phyloP scores from a whole-genome alignment of 495 filamentous ascomycete species.

The Parmelia sp. region DNA sequence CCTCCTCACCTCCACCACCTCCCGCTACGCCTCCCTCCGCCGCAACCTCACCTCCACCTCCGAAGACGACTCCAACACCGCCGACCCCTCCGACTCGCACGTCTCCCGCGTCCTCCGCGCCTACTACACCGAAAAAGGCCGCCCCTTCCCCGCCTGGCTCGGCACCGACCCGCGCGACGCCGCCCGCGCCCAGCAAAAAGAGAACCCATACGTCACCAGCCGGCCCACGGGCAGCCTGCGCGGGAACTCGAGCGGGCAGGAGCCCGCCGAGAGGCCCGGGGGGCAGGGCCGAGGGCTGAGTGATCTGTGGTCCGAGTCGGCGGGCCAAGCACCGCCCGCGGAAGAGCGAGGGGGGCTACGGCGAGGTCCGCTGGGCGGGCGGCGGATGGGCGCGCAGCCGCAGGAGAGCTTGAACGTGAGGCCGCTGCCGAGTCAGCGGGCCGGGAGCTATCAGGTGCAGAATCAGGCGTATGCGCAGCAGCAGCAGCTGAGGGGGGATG shows the following conservation, averaged over 20 bases:
- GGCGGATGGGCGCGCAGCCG: constrained; percentile 25
- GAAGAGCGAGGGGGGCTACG: constrained; percentile 52
- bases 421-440: constrained; percentile 63
- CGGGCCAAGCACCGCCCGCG: constrained; percentile 34
- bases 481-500: constrained; percentile 39
- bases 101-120: constrained; percentile 90
- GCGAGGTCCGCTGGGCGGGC: constrained; percentile 24
- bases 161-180: constrained; percentile 74
- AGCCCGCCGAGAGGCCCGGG: constrained; percentile 32
- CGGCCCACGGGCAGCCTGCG: constrained; percentile 41
- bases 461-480: constrained; percentile 26
- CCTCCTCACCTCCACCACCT: constrained; percentile 71
- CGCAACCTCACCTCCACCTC: constrained; percentile 81
- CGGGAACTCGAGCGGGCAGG: constrained; percentile 30
- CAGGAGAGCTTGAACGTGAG: constrained; percentile 43
- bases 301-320: constrained; percentile 76
- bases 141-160: constrained; percentile 80
- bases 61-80: constrained; percentile 45
- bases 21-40: constrained; percentile 72
- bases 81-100: constrained; percentile 75
- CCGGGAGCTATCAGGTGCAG: constrained; percentile 59
- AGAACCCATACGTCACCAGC: constrained; percentile 42
- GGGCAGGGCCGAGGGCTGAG: constrained; percentile 51
- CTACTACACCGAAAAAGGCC: constrained; percentile 87
- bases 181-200: constrained; percentile 44